These are phyloP conservation scores for Solidago caesia DNA, from an alignment of 129 eudicot genomes.

Conservation along the genomic window DNA sequence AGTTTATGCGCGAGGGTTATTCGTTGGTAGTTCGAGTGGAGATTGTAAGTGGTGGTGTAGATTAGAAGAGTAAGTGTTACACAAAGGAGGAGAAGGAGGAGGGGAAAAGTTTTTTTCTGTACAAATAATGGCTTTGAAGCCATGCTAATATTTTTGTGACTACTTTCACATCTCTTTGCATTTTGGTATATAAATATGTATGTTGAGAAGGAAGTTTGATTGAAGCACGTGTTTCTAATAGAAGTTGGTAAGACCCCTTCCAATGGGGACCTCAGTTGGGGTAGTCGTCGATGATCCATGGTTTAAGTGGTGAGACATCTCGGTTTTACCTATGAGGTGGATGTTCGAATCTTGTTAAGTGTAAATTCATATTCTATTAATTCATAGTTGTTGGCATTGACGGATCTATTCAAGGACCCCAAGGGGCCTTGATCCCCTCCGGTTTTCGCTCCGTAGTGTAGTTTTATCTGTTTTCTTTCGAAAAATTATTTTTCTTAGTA, in stretches of 20 bases:
- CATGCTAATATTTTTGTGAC: conserved; percentile 25
- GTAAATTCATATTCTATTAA: no score
- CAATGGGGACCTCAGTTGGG: no score
- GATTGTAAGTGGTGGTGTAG: conserved; percentile 31
- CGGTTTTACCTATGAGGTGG: no score
- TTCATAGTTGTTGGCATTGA: no score
- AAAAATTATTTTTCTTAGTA: no score
- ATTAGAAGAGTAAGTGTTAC: conserved; percentile 34
- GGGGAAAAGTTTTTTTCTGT: conserved; percentile 26
- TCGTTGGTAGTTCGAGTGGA: neutral
- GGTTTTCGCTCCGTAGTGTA: no score
- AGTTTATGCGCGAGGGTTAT: neutral
- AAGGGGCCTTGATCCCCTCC: no score
- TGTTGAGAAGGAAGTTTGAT: conserved; percentile 26
- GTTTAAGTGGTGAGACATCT: no score
- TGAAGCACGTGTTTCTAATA: conserved; percentile 33
- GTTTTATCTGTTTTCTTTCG: no score
- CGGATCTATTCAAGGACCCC: no score
- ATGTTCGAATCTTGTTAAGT: no score
- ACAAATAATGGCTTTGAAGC: conserved; percentile 31
- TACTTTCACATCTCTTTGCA: conserved; percentile 19
- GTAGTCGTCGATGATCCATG: no score
- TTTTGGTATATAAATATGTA: neutral
- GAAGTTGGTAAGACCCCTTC: conserved; percentile 26
- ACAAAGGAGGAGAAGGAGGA: conserved; percentile 39